Base-by-base conservation (phyloP, 306 rosid genomes). In the Hippophae gyantsensis region DNA sequence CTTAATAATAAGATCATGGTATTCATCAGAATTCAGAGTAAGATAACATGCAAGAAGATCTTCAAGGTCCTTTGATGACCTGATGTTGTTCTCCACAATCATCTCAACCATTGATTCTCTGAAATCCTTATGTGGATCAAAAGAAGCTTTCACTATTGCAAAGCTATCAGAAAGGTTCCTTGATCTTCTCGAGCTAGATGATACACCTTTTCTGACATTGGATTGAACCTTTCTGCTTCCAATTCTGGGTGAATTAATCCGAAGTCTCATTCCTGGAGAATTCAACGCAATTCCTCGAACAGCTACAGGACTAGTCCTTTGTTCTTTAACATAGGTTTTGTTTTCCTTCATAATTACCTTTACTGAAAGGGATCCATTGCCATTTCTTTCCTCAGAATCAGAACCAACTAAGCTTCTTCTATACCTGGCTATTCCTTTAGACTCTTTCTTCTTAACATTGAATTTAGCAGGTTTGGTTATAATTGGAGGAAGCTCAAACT, bases 1-100 rank as follows among this genome's bases (percentile, higher is more conserved):
- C 50, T 83, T 78, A 86, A 92, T 85, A 53, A 92, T 92, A 61
- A 88, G 74, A n/a, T 77, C 86, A 51, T 92, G 98, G 69, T 92
- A 92, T 74, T 87, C 96, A 68, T 92, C 93, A 48, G 98, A 77
- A 65, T 92, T 92, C 54, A 92, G 61, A 41, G 89, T 79, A 6
- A 92, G 95, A 68, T 87, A 92, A 32, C 98, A 92, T 48, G 96
- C 96, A 67, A 92, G 96, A 74, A 92, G 98, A 58, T 92, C 98
- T 58, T 92, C 98, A 78, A 87, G 77, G 42, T 87, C 98, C 81
- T 83, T 87, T 1, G 98, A 85, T 0, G 71, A 75, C 62, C 84
- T 92, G 41, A 92, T 87, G 67, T 92, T 85, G 76, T 92, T 83
- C 79, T 81, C 75, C 64, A 81, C 85, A 56, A 92, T 92, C 98